phyloP scores from a whole-genome alignment of 1,139 yeast species.

The Keqinozyma sinolaborantium region DNA sequence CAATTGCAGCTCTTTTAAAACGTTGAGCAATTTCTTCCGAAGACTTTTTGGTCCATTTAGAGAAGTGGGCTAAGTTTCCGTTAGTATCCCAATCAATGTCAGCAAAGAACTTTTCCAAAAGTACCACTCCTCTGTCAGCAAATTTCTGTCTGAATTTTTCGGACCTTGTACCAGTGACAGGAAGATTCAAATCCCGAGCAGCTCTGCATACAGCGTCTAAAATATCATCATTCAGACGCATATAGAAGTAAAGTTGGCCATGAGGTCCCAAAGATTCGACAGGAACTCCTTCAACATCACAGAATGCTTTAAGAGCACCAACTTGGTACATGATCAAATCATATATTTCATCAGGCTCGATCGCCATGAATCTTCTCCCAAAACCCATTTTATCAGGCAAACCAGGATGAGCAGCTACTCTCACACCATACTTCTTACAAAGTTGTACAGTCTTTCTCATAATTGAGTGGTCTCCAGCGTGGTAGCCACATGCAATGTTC shows the following conservation, averaged over 20 bases:
- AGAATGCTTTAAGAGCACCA: slow-evolving; percentile 28
- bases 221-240: slow-evolving; percentile 22
- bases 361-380: slow-evolving; percentile 26
- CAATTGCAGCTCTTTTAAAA: slow-evolving; percentile 16
- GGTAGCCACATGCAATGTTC: slow-evolving; percentile 32
- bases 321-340: slow-evolving; percentile 27
- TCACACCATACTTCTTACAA: slow-evolving; percentile 24
- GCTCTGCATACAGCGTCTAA: slow-evolving; percentile 28
- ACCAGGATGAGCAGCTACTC: slow-evolving; percentile 32
- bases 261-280: slow-evolving; percentile 28
- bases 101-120: slow-evolving; percentile 19
- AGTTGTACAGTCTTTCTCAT: slow-evolving; percentile 23
- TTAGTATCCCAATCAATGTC: slow-evolving; percentile 23
- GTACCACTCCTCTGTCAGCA: slow-evolving; percentile 24
- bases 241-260: slow-evolving; percentile 28
- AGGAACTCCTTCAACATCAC: slow-evolving; percentile 25
- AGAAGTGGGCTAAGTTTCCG: slow-evolving; percentile 10
- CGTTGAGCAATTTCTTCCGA: slow-evolving; percentile 21
- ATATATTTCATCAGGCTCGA: slow-evolving; percentile 27
- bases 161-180: slow-evolving; percentile 27
- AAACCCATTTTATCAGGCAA: slow-evolving; percentile 28
- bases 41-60: slow-evolving; percentile 13
- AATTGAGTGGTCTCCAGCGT: slow-evolving; percentile 28
- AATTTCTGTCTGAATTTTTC: slow-evolving; percentile 26
- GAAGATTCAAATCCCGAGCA: slow-evolving; percentile 23